Conservation (phyloP, 345 rosid species). For the Zanthoxylum bungeanum region DNA sequence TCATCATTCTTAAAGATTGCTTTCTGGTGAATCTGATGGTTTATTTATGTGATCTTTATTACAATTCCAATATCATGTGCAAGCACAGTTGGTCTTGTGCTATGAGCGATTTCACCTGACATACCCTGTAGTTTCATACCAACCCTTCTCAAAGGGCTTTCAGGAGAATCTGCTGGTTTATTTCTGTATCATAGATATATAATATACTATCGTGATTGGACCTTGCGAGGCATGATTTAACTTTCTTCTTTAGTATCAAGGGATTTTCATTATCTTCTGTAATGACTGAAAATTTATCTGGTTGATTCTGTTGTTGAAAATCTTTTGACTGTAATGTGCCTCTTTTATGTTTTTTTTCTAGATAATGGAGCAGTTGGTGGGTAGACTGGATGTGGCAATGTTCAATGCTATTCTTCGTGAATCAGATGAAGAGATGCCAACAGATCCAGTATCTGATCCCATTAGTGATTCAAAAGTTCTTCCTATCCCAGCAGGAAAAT, state of each 20-base stretch:
- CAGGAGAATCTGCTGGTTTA: background rate
- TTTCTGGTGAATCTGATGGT: background rate
- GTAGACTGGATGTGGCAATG: constrained; percentile 93
- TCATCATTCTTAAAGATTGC: background rate
- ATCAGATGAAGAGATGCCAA: constrained; percentile 93
- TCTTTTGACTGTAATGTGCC: constrained; percentile 5
- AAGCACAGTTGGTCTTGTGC: background rate
- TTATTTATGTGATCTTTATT: background rate
- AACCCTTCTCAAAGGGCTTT: background rate
- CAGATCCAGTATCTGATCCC: constrained; percentile 95
- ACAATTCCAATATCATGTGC: background rate
- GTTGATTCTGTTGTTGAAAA: constrained; percentile 11
- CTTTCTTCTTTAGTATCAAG: background rate
- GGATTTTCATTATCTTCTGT: background rate
- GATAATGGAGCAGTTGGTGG: constrained; percentile 92
- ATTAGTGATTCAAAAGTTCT: constrained; percentile 85
- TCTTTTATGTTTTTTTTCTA: constrained; percentile 23
- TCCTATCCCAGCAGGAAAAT: constrained; percentile 82
- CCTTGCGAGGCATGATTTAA: background rate
- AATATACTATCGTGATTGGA: background rate
- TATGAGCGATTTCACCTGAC: background rate
- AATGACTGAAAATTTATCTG: background rate
- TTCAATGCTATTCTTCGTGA: constrained; percentile 97
- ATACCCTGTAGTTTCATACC: background rate
- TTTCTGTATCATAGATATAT: background rate